Evolutionary conservation across 129 eudicot species (phyloP), one percentile per base, ranked within the genome.

Genomic region (Helianthus annuus): DNA sequence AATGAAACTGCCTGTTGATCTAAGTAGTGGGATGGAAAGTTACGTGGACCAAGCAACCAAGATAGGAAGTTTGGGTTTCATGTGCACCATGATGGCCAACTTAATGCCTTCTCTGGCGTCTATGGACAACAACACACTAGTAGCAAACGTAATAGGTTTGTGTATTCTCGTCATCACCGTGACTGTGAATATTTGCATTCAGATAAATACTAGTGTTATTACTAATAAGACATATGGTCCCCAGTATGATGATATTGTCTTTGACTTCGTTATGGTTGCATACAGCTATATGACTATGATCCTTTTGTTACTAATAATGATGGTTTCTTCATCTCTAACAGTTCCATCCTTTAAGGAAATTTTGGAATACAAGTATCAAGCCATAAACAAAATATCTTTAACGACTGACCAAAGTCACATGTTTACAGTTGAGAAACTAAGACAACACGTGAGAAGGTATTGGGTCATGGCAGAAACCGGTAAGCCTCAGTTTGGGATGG

Each of bases 1-100:
- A 8, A 64, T 82, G 80, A 85, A 85, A 71, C 60, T 85, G 7
- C 82, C 87, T 0, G 24, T 82, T 11, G 86, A 83, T 69, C 58
- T 83, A 10, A 74, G 22, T n/a, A 78, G 65, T 17, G 4, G 7
- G 32, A 72, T 74, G 86, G 53, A 49, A 46, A 9, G 69, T 4
- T 1, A 2, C 1, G 22, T 46, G 17, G 81, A 77, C 40, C 61
- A 62, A 32, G 54, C 44, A 13, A 55, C 83, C 13, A 80, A 77
- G 64, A 10, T 61, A 8, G 75, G 82, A 38, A 81, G 82, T 42
- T 9, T 66, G n/a, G 56, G 27, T 6, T 71, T 85, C 40, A 57
- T 85, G 73, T 74, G 70, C 38, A 70, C 70, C 0, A 72, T 78
- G 15, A 81, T 81, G 68, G 83, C 65, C 7, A 80, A 81, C 68